Conservation (phyloP, 78 protist species). For the Isochrysis galbana region DNA sequence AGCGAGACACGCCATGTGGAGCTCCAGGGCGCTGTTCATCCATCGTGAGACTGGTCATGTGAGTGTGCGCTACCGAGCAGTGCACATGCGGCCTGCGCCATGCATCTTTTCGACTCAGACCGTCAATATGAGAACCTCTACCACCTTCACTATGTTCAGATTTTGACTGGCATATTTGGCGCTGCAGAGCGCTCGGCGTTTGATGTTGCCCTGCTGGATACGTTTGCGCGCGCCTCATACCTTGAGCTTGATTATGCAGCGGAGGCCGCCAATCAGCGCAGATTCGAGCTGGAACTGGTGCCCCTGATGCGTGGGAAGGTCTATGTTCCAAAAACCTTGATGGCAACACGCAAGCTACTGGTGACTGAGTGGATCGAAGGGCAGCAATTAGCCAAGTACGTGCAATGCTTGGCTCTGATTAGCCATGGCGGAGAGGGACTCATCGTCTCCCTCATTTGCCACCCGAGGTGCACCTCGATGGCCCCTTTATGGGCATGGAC, state of each 20-base stretch:
- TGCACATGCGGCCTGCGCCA: no score
- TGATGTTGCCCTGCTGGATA: neutral
- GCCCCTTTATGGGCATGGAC: no score
- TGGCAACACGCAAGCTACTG: neutral
- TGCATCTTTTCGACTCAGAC: neutral
- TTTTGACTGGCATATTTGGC: neutral
- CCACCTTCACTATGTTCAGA: neutral
- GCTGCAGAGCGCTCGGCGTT: slow-evolving; percentile 2
- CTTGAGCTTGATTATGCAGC: neutral
- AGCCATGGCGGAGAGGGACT: no score
- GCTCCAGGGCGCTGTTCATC: no score
- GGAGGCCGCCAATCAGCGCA: neutral
- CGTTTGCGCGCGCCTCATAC: neutral
- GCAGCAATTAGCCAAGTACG: neutral
- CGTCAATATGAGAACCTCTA: neutral
- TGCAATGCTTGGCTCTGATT: no score
- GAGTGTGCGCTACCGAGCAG: no score
- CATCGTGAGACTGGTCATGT: no score
- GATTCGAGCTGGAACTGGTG: neutral
- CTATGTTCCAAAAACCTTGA: neutral
- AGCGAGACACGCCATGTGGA: no score
- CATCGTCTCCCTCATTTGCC: no score
- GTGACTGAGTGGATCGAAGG: slow-evolving; percentile 17
- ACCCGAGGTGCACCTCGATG: no score
- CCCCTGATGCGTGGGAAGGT: neutral